Evolutionary conservation across 2,329 filamentous ascomycete genomes (phyloP).

Genomic region (Alternaria dauci): DNA sequence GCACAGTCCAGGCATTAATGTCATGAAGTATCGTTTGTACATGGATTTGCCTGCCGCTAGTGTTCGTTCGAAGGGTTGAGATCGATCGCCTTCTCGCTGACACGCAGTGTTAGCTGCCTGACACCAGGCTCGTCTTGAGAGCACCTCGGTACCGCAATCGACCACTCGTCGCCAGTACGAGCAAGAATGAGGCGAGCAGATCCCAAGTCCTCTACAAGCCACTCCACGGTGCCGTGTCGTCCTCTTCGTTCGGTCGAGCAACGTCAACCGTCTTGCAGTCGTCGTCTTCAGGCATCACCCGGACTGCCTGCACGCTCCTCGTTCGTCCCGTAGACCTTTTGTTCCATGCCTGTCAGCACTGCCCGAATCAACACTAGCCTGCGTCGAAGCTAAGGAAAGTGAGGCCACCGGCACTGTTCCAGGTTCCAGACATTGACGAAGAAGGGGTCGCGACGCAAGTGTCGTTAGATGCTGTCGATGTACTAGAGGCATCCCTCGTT

Average conservation of each 20-base stretch:
- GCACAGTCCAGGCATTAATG: too few species aligned
- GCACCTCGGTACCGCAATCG: too few species aligned
- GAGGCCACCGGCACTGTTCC: neutral
- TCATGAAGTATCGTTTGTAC: accelerated
- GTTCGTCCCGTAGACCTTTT: neutral
- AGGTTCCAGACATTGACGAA: neutral
- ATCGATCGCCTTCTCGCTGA: neutral
- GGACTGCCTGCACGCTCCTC: too few species aligned
- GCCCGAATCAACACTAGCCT: neutral
- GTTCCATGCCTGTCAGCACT: neutral
- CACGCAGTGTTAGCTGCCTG: neutral
- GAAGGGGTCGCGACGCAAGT: neutral
- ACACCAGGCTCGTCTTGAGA: neutral
- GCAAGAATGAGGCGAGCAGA: neutral
- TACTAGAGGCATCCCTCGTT: neutral
- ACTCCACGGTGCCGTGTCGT: accelerated
- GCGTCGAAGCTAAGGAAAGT: neutral
- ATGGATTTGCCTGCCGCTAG: neutral
- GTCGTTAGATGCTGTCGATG: neutral
- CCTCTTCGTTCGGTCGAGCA: neutral
- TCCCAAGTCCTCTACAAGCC: neutral
- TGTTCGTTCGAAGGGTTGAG: neutral
- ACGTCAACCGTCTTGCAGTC: neutral
- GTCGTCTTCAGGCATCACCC: neutral
- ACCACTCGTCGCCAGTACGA: neutral